phyloP scores from a whole-genome alignment of 371 early-diverging fungal species.

The Syncephalis fuscata region DNA sequence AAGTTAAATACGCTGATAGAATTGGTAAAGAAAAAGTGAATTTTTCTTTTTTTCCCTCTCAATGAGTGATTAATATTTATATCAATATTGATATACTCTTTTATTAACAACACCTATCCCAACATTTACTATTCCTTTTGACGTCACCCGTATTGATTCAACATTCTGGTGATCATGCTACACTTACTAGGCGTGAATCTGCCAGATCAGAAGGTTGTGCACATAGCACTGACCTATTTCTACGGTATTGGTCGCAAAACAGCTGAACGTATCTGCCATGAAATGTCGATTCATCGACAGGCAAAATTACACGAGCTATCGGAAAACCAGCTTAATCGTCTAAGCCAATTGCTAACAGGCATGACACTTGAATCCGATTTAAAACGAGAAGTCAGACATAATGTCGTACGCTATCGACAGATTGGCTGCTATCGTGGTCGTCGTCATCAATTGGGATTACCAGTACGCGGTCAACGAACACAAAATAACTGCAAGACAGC shows the following conservation, averaged over 20 bases:
- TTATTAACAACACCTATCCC: background rate
- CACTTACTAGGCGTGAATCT: slow-evolving; percentile 86
- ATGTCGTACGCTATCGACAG: slow-evolving; percentile 61
- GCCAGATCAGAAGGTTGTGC: slow-evolving; percentile 68
- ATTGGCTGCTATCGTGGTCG: slow-evolving; percentile 72
- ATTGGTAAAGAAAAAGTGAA: background rate
- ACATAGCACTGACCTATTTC: slow-evolving; percentile 54
- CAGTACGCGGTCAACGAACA: slow-evolving; percentile 84
- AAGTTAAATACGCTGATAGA: background rate
- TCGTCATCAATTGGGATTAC: slow-evolving; percentile 73
- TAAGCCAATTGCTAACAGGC: slow-evolving; percentile 62
- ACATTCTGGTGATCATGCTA: slow-evolving; percentile 30
- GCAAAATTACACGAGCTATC: slow-evolving; percentile 68
- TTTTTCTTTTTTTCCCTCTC: background rate
- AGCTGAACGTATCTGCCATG: slow-evolving; percentile 54
- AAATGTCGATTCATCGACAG: slow-evolving; percentile 57
- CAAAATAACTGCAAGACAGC: slow-evolving; percentile 80
- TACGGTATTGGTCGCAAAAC: slow-evolving; percentile 82
- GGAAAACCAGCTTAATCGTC: slow-evolving; percentile 72
- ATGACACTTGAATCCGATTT: slow-evolving; percentile 89
- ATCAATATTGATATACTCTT: background rate
- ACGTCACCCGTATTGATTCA: background rate
- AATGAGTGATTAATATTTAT: background rate
- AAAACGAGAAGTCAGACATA: slow-evolving; percentile 55
- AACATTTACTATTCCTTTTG: no score